A percentile compares a stretch with the other conserved stretches of the same genome.
Conservation (phyloP, 2,329 filamentous ascomycete genomes). For the Fusarium tanahbumbuense region DNA sequence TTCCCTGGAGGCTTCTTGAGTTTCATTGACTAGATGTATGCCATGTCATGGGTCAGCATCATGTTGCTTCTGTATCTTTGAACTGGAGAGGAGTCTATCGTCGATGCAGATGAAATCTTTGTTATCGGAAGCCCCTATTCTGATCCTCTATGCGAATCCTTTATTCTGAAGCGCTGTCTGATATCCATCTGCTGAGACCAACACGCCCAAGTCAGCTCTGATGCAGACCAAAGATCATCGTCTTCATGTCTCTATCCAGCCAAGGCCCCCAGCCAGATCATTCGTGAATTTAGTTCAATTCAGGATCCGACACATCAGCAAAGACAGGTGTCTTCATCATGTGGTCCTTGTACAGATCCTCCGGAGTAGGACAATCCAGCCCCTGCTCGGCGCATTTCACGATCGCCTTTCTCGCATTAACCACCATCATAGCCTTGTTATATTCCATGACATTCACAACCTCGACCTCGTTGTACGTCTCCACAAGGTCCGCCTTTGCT, state of each 20-base stretch:
- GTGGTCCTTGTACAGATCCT: background rate
- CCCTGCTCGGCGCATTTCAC: background rate
- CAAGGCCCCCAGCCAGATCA: background rate
- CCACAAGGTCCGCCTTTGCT: background rate
- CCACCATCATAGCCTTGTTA: background rate
- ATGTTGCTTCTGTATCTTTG: background rate
- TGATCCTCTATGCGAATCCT: too few species aligned
- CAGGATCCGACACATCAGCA: background rate
- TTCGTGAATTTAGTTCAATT: background rate
- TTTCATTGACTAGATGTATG: background rate
- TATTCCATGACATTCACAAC: background rate
- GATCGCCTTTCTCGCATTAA: background rate
- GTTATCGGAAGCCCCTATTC: background rate
- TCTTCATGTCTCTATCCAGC: rapidly evolving
- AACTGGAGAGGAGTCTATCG: background rate
- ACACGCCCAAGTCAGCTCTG: background rate
- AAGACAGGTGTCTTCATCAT: background rate
- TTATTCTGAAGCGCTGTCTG: background rate
- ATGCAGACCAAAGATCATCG: too few species aligned
- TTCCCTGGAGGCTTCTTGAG: too few species aligned
- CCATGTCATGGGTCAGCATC: background rate
- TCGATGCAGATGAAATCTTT: background rate
- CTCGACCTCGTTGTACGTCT: background rate
- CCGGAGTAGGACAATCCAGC: background rate
- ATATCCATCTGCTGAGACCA: rapidly evolving